These are phyloP conservation scores for Solanum hybrid DNA, from an alignment of 305 asterid species.

Conservation along the genomic window DNA sequence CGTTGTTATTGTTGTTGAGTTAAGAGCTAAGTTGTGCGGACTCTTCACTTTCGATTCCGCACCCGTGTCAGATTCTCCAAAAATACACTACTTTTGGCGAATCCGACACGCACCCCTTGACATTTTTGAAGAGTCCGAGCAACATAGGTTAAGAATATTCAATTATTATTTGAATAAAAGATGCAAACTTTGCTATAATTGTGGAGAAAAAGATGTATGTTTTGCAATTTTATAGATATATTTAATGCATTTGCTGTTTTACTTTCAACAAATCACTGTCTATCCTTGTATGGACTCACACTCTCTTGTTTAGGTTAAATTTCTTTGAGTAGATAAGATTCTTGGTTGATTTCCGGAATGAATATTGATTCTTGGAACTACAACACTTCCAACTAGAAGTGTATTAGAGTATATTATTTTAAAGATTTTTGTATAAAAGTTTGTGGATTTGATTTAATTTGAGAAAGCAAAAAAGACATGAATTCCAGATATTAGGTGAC, in stretches of 20 bases:
- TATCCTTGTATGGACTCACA: background rate
- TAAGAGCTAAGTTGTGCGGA: background rate
- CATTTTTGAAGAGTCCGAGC: too few relatives aligned
- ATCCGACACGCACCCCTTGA: too few relatives aligned
- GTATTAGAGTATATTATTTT: background rate
- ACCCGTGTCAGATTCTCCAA: too few relatives aligned
- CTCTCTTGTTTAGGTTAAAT: background rate
- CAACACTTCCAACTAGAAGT: background rate
- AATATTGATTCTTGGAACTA: background rate
- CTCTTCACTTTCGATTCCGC: too few relatives aligned
- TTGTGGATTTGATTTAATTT: background rate
- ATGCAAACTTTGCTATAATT: background rate
- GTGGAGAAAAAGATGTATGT: background rate
- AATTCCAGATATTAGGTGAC: background rate
- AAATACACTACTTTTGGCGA: too few relatives aligned
- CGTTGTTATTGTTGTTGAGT: background rate
- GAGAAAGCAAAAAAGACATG: background rate
- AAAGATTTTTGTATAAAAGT: background rate
- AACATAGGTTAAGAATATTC: too few relatives aligned
- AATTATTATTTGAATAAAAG: background rate
- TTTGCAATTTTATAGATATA: background rate
- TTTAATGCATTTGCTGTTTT: background rate
- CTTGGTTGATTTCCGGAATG: background rate
- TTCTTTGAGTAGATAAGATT: background rate
- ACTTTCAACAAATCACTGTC: background rate